Conservation (phyloP, 305 asterid genomes). For the Fraxinus velutina region DNA sequence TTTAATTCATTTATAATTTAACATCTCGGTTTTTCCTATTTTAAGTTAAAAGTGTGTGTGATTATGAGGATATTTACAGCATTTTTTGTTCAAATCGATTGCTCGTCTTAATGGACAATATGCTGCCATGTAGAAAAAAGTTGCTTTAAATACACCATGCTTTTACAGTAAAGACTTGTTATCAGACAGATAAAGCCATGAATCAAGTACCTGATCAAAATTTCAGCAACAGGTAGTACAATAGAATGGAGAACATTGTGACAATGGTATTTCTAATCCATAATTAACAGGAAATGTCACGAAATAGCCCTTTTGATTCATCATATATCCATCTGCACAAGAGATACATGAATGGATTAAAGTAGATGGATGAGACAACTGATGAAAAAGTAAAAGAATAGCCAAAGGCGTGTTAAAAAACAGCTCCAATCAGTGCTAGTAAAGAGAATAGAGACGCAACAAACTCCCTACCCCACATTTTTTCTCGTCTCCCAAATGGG, state of each 20-base stretch:
- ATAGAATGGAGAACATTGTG: conserved; percentile 15
- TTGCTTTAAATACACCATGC: background rate
- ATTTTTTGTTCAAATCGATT: background rate
- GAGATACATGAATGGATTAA: background rate
- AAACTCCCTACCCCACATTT: background rate
- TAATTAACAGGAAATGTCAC: conserved; percentile 69
- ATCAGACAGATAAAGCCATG: background rate
- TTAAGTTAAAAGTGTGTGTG: background rate
- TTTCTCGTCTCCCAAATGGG: background rate
- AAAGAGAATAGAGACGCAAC: background rate
- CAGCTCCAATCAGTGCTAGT: background rate
- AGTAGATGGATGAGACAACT: background rate
- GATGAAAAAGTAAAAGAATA: background rate
- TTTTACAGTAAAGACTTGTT: background rate
- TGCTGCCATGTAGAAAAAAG: background rate
- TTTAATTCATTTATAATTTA: background rate
- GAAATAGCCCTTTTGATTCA: conserved; percentile 80
- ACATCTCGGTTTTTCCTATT: background rate
- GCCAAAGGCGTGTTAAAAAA: background rate
- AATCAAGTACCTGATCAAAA: conserved; percentile 25
- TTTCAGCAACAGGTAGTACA: conserved; percentile 12
- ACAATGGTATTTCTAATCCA: conserved; percentile 21
- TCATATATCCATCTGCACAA: conserved; percentile 86
- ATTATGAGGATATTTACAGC: background rate
- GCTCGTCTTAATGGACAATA: background rate